Base-by-base conservation (phyloP, 805 yeast species). In the Wickerhamiella domercqiae region DNA sequence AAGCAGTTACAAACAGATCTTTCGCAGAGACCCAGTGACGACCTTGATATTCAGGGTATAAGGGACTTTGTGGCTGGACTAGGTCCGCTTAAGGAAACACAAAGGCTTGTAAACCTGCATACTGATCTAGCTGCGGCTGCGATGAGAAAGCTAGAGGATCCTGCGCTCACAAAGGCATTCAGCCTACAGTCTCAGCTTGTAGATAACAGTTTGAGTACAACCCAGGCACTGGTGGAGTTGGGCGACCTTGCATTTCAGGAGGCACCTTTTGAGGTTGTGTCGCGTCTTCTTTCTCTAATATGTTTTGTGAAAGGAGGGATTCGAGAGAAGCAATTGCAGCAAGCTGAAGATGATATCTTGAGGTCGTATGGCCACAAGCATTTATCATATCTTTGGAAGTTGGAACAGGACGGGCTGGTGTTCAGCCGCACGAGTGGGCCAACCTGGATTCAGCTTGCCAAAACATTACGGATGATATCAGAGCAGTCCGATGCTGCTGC, bases 81-180 rank as follows among this genome's bases (percentile, higher is more conserved):
- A 22, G 75, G 78, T 6, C 66, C 65, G 11, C 56, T 87, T 34
- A 86, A 83, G 40, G 60, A 64, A 6, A 66, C 71, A 34, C 93
- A 84, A 54, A 73, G 68, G 29, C 61, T 71, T 46, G 67, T 90
- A 21, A 71, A 78, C 44, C 68, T 71, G 39, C 94, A 82, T 52
- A 81, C 94, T 0, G 59, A 58, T 3, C 55, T 84, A n/a, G 78
- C 87, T 7, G 90, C 82, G 47, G 61, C 60, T 22, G 63, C 81
- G 1, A 59, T 81, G 49, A 52, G 60, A 9, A 56, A 60, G 26
- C 70, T 75, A 14, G 63, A 63, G 30, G 39, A 54, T 2, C 50
- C 51, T 3, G 45, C 49, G 11, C 53, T 52, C 32, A 47, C 51
- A 38, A 45, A 41, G 14, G 47, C 45, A 24, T 48, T 56, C 15